Percentiles rank a stretch among this genome's conserved stretches.
Conservation (phyloP, 2,329 filamentous ascomycete genomes). For the Penicillium sp. region DNA sequence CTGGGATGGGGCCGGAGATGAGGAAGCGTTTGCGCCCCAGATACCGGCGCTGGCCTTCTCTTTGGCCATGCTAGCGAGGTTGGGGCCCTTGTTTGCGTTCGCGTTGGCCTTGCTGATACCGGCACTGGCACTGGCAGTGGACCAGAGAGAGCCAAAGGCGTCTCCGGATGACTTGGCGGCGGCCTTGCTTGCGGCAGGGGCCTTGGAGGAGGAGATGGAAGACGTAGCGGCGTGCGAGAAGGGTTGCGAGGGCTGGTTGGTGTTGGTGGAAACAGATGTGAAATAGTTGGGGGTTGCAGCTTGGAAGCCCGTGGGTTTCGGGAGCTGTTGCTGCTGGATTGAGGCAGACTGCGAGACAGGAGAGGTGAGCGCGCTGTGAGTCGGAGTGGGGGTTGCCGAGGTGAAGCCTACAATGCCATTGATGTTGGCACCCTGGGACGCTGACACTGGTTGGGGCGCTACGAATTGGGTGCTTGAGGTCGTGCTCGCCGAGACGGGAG, state of each 20-base stretch:
- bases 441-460: constrained; percentile 81
- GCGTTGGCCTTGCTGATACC: constrained; percentile 72
- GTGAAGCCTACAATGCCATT: constrained; percentile 77
- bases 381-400: constrained; percentile 74
- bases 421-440: constrained; percentile 74
- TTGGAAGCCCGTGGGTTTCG: constrained; percentile 68
- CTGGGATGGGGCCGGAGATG: constrained; percentile 44
- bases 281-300: constrained; percentile 90
- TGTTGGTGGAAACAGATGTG: constrained; percentile 65
- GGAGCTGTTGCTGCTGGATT: constrained; percentile 40
- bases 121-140: constrained; percentile 63
- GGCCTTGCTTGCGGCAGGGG: constrained; percentile 51
- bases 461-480: constrained; percentile 67
- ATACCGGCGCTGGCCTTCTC: constrained; percentile 94
- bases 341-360: constrained; percentile 48
- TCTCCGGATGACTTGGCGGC: constrained; percentile 62
- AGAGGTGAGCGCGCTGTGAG: constrained; percentile 52
- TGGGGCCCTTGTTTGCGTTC: constrained; percentile 65
- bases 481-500: constrained; percentile 50
- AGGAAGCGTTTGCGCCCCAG: constrained; percentile 74
- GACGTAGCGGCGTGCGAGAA: constrained; percentile 37
- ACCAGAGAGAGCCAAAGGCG: constrained; percentile 87
- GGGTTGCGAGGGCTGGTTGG: constrained; percentile 34
- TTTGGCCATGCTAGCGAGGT: constrained; percentile 93
- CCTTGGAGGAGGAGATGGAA: constrained; percentile 38